Conservation (phyloP, 305 asterid genomes). For the Solanum hybrid region DNA sequence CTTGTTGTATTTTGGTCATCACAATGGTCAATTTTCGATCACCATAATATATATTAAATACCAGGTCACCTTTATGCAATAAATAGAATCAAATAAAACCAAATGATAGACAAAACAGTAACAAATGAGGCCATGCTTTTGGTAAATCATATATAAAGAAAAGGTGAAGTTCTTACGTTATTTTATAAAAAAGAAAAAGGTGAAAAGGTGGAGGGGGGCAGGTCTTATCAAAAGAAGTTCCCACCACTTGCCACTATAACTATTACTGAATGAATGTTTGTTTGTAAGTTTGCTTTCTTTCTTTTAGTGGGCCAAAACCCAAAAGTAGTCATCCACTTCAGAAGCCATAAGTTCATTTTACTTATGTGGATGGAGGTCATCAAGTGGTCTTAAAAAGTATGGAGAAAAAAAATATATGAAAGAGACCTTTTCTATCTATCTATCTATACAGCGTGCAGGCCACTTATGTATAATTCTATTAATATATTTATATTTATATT, state of each 20-base stretch:
- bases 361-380: constrained; percentile 5
- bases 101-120: background rate
- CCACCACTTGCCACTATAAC: constrained; percentile 31
- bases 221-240: constrained; percentile 68
- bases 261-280: background rate
- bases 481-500: background rate
- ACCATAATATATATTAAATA: background rate
- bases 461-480: constrained; percentile 20
- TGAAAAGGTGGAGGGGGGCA: constrained; percentile 27
- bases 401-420: background rate
- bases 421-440: constrained; percentile 23
- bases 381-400: background rate
- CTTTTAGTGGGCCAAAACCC: constrained; percentile 53
- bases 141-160: background rate
- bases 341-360: background rate
- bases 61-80: background rate
- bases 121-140: background rate
- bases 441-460: constrained; percentile 36
- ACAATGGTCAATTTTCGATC: background rate
- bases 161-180: background rate
- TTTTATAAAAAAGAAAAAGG: background rate
- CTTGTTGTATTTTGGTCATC: background rate
- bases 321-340: constrained; percentile 17
- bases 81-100: background rate
- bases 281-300: constrained; percentile 6